These are phyloP conservation scores for Schizochytrium sp. DNA, from an alignment of 108 stramenopile species.

Conservation along the genomic window DNA sequence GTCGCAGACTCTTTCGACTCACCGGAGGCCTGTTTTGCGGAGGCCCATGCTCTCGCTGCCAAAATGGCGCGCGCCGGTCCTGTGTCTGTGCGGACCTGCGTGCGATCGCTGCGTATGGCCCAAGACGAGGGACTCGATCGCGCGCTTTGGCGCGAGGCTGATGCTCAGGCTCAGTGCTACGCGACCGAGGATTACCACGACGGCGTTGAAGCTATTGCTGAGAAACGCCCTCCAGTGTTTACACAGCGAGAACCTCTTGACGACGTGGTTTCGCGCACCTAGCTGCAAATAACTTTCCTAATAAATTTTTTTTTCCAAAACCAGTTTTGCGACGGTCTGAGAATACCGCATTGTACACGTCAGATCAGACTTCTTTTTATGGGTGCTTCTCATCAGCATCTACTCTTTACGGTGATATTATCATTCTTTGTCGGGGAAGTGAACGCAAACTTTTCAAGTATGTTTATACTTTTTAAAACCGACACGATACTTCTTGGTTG, in stretches of 20 bases:
- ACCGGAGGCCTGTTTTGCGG: slow-evolving; percentile 35
- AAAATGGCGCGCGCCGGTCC: slow-evolving; percentile 46
- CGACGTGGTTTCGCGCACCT: not conserved
- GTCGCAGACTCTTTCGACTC: slow-evolving; percentile 22
- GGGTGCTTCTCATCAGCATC: too few species aligned
- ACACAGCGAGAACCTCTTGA: not conserved
- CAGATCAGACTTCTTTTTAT: too few species aligned
- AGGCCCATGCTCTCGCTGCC: slow-evolving; percentile 35
- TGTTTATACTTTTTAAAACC: too few species aligned
- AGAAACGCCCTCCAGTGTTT: slow-evolving; percentile 47
- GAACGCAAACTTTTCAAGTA: too few species aligned
- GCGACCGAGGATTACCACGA: slow-evolving; percentile 49
- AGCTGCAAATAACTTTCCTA: too few species aligned
- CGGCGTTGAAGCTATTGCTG: slow-evolving; percentile 50
- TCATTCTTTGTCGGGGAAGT: too few species aligned
- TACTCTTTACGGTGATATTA: too few species aligned
- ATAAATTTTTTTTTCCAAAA: too few species aligned
- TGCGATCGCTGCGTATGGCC: slow-evolving; percentile 37
- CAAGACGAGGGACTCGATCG: slow-evolving; percentile 40
- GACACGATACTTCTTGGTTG: too few species aligned
- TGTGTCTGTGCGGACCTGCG: slow-evolving; percentile 50
- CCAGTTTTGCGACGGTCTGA: too few species aligned
- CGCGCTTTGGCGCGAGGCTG: slow-evolving; percentile 47
- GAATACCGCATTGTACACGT: too few species aligned
- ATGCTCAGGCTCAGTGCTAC: slow-evolving; percentile 59